phyloP scores from a whole-genome alignment of 768 basidiomycete genomes.

The Mycena polygramma region DNA sequence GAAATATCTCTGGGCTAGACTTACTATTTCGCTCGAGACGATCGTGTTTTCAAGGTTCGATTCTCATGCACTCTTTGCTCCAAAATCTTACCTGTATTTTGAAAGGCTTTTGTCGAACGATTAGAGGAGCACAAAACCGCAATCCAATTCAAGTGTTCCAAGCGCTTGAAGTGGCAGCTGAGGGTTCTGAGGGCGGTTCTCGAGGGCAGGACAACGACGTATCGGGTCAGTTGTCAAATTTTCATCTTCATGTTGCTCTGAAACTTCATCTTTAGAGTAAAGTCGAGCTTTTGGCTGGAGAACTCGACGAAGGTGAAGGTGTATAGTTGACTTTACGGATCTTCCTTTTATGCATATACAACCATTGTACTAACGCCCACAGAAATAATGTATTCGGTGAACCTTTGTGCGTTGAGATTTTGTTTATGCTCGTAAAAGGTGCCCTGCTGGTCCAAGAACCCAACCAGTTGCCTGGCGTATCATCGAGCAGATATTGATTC shows the following conservation, averaged over 20 bases:
- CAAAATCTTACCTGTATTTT: too few relatives aligned
- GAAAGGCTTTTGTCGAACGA: constrained; percentile 65
- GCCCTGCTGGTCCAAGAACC: constrained; percentile 72
- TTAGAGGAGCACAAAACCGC: constrained; percentile 57
- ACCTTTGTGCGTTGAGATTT: neutral
- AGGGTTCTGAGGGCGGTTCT: constrained; percentile 71
- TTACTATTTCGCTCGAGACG: constrained; percentile 96
- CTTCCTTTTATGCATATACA: constrained; percentile 2
- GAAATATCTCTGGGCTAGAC: constrained; percentile 56
- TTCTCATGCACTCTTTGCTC: too few relatives aligned
- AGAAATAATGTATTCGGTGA: constrained; percentile 28
- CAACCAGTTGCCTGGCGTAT: constrained; percentile 79
- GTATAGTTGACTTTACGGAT: constrained; percentile 40
- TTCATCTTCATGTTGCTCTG: constrained; percentile 24
- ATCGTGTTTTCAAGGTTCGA: constrained; percentile 74
- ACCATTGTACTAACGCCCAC: constrained; percentile 37
- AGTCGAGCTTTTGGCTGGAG: constrained; percentile 69
- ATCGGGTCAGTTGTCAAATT: constrained; percentile 62
- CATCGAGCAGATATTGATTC: constrained; percentile 74
- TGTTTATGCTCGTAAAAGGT: constrained; percentile 79
- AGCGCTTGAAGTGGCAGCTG: constrained; percentile 80
- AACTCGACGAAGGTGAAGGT: constrained; percentile 75
- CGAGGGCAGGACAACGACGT: constrained; percentile 75
- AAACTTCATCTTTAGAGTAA: constrained; percentile 59
- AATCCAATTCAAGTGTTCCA: constrained; percentile 63